phyloP scores from a whole-genome alignment of 768 basidiomycete genomes.

The Tephrocybe sp. region DNA sequence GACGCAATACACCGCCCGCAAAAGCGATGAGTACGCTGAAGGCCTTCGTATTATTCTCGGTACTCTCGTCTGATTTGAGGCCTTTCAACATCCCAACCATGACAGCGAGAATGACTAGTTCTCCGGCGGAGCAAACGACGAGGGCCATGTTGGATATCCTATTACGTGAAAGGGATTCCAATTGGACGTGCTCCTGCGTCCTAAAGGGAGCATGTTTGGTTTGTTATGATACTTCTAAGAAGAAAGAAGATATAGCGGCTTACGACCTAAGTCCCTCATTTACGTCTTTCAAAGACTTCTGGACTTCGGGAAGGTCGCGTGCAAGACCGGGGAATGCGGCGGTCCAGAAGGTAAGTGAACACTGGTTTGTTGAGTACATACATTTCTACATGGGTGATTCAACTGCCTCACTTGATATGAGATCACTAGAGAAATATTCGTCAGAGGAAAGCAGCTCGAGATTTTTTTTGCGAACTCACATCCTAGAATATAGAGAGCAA shows the following conservation, averaged over 20 bases:
- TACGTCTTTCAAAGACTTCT: slow-evolving; percentile 42
- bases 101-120: slow-evolving; percentile 64
- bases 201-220: slow-evolving; percentile 21
- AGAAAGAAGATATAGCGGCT: too few species aligned
- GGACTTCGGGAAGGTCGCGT: slow-evolving; percentile 65
- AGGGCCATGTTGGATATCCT: slow-evolving; percentile 76
- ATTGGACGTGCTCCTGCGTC: slow-evolving; percentile 45
- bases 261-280: slow-evolving; percentile 47
- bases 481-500: slow-evolving; percentile 62
- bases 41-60: slow-evolving; percentile 70
- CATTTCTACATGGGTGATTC: not conserved
- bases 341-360: slow-evolving; percentile 77
- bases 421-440: slow-evolving; percentile 46
- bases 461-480: slow-evolving; percentile 34
- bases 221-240: too few species aligned
- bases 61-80: slow-evolving; percentile 55
- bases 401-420: slow-evolving; percentile 56
- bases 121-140: slow-evolving; percentile 64
- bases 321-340: slow-evolving; percentile 80
- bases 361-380: slow-evolving; percentile 24
- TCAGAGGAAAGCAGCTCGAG: not conserved
- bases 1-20: slow-evolving; percentile 73
- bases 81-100: slow-evolving; percentile 77
- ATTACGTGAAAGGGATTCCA: slow-evolving; percentile 67
- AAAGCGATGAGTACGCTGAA: slow-evolving; percentile 80